Conservation (phyloP, 163 green algal species). For the Volvox carteri region DNA sequence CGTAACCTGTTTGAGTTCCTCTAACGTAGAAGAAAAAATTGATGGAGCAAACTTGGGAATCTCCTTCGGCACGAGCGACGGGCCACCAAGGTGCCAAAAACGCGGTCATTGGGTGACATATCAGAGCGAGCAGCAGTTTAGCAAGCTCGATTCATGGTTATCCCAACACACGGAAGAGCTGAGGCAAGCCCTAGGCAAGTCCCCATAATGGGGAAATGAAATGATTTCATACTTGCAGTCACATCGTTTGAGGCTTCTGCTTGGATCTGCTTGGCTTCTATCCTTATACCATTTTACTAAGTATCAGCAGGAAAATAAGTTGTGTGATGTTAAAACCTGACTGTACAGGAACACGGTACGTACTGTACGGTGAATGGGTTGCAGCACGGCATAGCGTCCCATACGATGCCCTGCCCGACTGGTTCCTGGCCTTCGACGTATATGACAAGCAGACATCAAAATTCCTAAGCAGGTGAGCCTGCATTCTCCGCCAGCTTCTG, state of each 20-base stretch:
- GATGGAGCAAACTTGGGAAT: conserved; percentile 62
- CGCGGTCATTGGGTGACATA: conserved; percentile 47
- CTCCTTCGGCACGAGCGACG: conserved; percentile 30
- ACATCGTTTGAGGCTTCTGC: too few species aligned
- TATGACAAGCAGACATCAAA: conserved; percentile 44
- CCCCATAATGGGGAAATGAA: too few species aligned
- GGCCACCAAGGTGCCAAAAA: background rate
- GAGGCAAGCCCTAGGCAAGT: conserved; percentile 34
- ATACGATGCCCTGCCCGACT: conserved; percentile 65
- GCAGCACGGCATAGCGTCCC: conserved; percentile 57
- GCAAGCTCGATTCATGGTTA: conserved; percentile 56
- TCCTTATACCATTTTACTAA: too few species aligned
- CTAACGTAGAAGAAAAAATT: conserved; percentile 59
- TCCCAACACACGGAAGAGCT: background rate
- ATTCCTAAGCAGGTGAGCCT: conserved; percentile 57
- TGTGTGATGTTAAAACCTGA: too few species aligned
- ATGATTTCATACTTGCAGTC: too few species aligned
- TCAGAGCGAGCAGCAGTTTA: conserved; percentile 56
- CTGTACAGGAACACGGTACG: conserved; percentile 55
- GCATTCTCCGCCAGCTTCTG: too few species aligned
- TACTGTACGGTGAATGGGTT: conserved; percentile 69
- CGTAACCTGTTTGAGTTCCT: background rate
- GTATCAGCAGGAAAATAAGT: too few species aligned
- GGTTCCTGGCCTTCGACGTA: conserved; percentile 63
- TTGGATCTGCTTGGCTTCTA: too few species aligned